Base-by-base conservation (phyloP, 1,284 basidiomycete genomes). In the Wallemia ichthyophaga region DNA sequence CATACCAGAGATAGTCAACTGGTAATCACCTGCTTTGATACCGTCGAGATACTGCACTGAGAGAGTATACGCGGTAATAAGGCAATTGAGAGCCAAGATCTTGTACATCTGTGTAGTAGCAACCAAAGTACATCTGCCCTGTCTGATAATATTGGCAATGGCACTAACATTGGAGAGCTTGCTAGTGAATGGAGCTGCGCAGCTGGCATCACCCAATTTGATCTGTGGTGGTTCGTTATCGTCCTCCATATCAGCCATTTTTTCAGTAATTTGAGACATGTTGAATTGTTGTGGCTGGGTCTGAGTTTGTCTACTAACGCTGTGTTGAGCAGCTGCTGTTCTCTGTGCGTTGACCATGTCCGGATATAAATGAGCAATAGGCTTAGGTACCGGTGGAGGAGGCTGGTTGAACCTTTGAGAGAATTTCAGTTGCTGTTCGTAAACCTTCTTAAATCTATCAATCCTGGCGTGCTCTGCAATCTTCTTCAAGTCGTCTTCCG, bases 61-160 rank as follows among this genome's bases (percentile, higher is more conserved):
- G 62, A 95, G 73, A 69, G 84, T 88, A 72, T 91, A 95, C 27
- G 89, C 89, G 1, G 88, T 92, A 69, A 95, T 95, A 48, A 95
- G 74, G 68, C 89, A 94, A 69, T 95, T 95, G 62, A 94, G 73
- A 1, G 89, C 89, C 33, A 95, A 75, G 64, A 95, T 95, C 74
- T 94, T 94, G 80, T 94, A 95, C 89, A 95, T 95, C 72, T 95
- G 91, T 61, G 91, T 84, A 1, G 89, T 95, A 1, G 89, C 89
- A 54, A 95, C 89, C 17, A 95, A 79, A 0, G 89, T 95, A 73
- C 89, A 94, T 56, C 89, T 83, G 24, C 91, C 89, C 72, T 95
- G 89, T 55, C 89, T 81, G 65, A 95, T 92, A 68, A 95, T 94
- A 68, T 89, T 87, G 26, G 85, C 82, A 88, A 85, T 85, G 53